Evolutionary conservation across 2,329 filamentous ascomycete genomes (phyloP), one percentile per base, ranked within the genome.

Genomic region (Elsinoe necatrix): DNA sequence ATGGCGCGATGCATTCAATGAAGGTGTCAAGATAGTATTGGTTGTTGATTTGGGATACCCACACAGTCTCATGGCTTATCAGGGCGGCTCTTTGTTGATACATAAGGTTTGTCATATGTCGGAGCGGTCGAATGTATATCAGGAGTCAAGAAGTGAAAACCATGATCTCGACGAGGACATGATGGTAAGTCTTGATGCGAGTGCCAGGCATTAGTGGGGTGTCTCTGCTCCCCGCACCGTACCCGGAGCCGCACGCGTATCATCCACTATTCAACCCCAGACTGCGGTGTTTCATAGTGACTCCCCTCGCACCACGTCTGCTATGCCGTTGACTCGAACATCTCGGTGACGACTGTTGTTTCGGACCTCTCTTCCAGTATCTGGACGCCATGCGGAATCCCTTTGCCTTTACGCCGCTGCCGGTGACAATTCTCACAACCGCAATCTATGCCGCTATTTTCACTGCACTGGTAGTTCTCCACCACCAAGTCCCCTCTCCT

Each of bases 361-460:
- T 45, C 20, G 4, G 20, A 12, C 12, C 20, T 5, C 12, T 25
- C 14, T 20, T 7, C 6, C 20, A 4, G 20, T 8, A 23, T 2
- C 11, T 9, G 25, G 9, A 18, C 45, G 25, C n/a, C n/a, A 35
- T 50, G 45, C 67, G 63, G 57, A 70, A 69, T 60, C 76, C 75
- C 4, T 65, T 95, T 66, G 85, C 84, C 59, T 98, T 97, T 72
- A 83, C 82, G 60, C 87, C 89, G 25, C 78, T 82, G 61, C 85
- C 89, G 52, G 92, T 97, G 58, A 91, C 87, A 34, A 77, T 95
- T 68, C 85, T 91, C 75, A 85, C 84, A 41, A 83, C 83, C 11
- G 67, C 83, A 60, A 76, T 89, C 59, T 97, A 97, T 72, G 76
- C 93, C 57, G 86, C 86, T 56, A 73, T 97, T 42, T 74, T 89